These are phyloP conservation scores for Corymbia citriodora DNA, from an alignment of 441 rosid species.

Conservation along the genomic window DNA sequence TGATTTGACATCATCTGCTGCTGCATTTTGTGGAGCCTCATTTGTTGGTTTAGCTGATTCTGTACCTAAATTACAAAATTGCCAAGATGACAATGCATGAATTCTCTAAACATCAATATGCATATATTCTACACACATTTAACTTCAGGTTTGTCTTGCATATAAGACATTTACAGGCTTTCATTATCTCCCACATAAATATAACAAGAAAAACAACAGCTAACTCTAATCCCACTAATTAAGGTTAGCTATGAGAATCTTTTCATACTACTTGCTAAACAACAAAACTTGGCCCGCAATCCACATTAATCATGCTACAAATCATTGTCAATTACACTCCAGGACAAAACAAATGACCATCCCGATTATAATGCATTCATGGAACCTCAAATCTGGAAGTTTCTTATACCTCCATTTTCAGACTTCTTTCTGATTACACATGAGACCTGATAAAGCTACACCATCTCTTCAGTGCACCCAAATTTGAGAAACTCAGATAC, in stretches of 20 bases:
- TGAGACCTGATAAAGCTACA: background rate
- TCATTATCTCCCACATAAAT: background rate
- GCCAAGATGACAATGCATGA: background rate
- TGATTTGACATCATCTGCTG: constrained; percentile 35
- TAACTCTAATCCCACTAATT: background rate
- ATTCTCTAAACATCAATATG: background rate
- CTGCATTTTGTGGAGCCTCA: constrained; percentile 42
- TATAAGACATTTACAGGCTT: background rate
- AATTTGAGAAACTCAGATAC: background rate
- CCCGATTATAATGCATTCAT: background rate
- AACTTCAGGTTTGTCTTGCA: background rate
- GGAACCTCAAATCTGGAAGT: background rate
- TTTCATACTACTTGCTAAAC: background rate
- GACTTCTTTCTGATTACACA: background rate
- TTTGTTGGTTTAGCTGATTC: constrained; percentile 35
- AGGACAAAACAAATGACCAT: background rate
- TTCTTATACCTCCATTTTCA: background rate
- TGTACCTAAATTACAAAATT: constrained; percentile 11
- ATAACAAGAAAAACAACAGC: background rate
- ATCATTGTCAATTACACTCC: background rate
- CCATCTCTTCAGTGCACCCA: background rate
- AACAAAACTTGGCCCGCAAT: background rate
- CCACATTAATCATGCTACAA: background rate
- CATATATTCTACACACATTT: background rate
- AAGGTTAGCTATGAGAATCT: background rate